These are phyloP conservation scores for Orbilia blumenaviensis DNA, from an alignment of 2,329 filamentous ascomycete genomes.

Conservation along the genomic window DNA sequence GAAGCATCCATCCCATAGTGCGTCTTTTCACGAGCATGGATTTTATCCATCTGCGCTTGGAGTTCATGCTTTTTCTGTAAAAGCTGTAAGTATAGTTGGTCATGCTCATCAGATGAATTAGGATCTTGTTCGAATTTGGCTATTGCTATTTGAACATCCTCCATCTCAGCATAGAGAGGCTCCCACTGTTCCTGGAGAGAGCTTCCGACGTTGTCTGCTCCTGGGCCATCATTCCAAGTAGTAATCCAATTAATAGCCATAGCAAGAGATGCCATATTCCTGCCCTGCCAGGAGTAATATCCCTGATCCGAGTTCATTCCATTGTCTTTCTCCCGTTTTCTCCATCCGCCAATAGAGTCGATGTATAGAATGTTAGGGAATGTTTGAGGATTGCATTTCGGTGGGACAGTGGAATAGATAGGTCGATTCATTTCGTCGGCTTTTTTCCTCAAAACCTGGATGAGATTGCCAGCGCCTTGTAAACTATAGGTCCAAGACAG, in stretches of 20 bases:
- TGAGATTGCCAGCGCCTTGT: background rate
- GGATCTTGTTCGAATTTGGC: background rate
- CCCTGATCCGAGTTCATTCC: background rate
- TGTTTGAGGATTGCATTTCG: constrained; percentile 1
- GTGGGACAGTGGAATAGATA: background rate
- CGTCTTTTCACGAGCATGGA: background rate
- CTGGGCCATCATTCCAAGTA: constrained; percentile 4
- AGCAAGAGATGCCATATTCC: constrained; percentile 24
- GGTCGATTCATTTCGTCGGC: constrained; percentile 9
- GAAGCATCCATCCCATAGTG: background rate
- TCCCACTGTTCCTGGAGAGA: constrained; percentile 8
- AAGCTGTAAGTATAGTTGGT: background rate
- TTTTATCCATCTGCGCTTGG: background rate
- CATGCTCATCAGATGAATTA: background rate
- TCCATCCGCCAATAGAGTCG: constrained; percentile 7
- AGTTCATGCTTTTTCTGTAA: background rate
- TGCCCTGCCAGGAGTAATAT: constrained; percentile 14
- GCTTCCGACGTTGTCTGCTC: background rate
- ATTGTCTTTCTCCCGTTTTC: background rate
- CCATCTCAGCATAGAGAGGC: background rate
- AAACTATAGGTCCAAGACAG: constrained; percentile 18
- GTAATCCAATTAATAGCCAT: constrained; percentile 35
- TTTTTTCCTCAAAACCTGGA: background rate
- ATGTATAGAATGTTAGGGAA: constrained; percentile 22
- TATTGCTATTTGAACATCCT: background rate